A percentile compares a stretch with the other conserved stretches of the same genome.
Conservation (phyloP, 1,139 yeast genomes). For the Candida mesenterica region DNA sequence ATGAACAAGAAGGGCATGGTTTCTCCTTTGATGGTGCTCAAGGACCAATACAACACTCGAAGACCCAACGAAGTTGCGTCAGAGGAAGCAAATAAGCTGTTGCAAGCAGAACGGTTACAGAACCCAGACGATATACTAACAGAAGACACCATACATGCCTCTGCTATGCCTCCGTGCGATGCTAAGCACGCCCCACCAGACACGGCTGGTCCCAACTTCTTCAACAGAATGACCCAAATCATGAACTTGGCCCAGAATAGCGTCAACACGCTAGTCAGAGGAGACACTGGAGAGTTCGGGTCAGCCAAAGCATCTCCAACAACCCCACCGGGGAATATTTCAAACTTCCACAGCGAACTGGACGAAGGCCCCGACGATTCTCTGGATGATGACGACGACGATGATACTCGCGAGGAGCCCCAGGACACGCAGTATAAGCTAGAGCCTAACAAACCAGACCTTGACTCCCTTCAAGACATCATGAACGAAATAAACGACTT, state of each 20-base stretch:
- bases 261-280: conserved; percentile 19
- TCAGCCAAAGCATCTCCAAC: conserved; percentile 2
- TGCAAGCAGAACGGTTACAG: neutral
- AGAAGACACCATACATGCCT: no score
- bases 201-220: neutral
- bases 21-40: conserved; percentile 31
- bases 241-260: conserved; percentile 18
- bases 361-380: conserved; percentile 22
- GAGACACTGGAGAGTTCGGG: conserved; percentile 1
- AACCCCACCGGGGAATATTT: conserved; percentile 9
- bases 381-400: conserved; percentile 15
- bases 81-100: neutral
- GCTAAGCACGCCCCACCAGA: no score
- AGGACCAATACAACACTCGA: conserved; percentile 30
- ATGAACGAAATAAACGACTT: conserved; percentile 33
- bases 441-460: conserved; percentile 5
- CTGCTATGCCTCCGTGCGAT: no score
- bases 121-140: neutral
- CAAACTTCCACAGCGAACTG: conserved; percentile 24
- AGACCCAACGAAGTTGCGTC: conserved; percentile 17
- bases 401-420: conserved; percentile 2
- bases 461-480: conserved; percentile 18
- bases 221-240: conserved; percentile 5
- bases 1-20: conserved; percentile 13
- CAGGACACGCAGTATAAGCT: conserved; percentile 2